These are phyloP conservation scores for Calamus simplicifolius DNA, from an alignment of 176 grass and related monocot species.

Conservation along the genomic window DNA sequence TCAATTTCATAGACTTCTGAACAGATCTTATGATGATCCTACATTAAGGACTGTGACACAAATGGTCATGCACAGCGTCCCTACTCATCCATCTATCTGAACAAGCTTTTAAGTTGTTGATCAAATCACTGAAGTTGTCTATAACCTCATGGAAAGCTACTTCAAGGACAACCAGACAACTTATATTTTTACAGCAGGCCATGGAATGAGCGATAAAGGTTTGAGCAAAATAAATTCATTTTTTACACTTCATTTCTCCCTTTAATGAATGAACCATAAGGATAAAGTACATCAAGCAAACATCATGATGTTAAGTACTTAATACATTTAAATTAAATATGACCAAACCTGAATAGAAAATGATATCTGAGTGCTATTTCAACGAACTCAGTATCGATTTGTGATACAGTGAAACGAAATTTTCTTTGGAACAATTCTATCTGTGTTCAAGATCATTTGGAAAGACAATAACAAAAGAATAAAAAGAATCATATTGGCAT, in stretches of 20 bases:
- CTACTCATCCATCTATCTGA: slow-evolving; percentile 90
- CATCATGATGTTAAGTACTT: too few species aligned
- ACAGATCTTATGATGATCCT: slow-evolving; percentile 50
- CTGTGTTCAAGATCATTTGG: too few species aligned
- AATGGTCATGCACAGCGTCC: slow-evolving; percentile 89
- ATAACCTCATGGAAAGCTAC: slow-evolving; percentile 91
- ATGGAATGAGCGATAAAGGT: slow-evolving; percentile 99
- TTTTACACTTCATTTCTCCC: neutral
- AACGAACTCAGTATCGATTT: too few species aligned
- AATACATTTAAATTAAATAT: too few species aligned
- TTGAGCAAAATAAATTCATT: neutral
- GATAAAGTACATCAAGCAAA: too few species aligned
- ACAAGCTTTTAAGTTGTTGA: slow-evolving; percentile 95
- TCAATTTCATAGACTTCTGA: slow-evolving; percentile 88
- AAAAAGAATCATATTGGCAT: too few species aligned
- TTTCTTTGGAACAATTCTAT: too few species aligned
- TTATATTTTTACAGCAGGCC: slow-evolving; percentile 89
- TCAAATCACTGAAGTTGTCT: slow-evolving; percentile 74
- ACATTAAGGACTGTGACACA: slow-evolving; percentile 88
- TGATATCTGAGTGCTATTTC: too few species aligned
- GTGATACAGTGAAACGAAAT: too few species aligned
- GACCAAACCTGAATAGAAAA: too few species aligned
- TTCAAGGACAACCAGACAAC: slow-evolving; percentile 76
- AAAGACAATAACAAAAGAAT: too few species aligned
- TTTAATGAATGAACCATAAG: too few species aligned